Base-by-base conservation (phyloP, 2,329 filamentous ascomycete species). In the Colletotrichum nymphaeae region DNA sequence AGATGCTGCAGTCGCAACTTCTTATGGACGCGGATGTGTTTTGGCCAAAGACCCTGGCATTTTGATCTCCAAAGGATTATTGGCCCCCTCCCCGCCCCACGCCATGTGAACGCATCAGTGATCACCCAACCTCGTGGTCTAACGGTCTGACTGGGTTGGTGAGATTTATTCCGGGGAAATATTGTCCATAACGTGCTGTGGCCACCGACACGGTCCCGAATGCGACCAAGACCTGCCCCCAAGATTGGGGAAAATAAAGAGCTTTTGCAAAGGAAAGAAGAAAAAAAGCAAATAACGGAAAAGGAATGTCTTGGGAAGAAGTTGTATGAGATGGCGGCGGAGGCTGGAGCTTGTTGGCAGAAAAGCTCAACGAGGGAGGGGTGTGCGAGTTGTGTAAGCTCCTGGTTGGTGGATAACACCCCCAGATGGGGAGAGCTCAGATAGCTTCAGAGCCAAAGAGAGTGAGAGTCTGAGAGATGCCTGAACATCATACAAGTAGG, bases 1-100 rank as follows among this genome's bases (percentile, higher is more conserved):
- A 69, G 57, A 69, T 72, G 28, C 58, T 63, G 65, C 64, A 63
- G 58, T 28, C 53, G 22, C 30, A 24, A 49, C 52, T 58, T 19
- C 1, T 58, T 19, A 26, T 65, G 28, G 52, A n/a, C 22, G 58
- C 30, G 28, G 52, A 42, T 1, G 12, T 32, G 14, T 12, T 6
- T 6, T 22, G 14, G 16, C 37, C 5, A 42, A 42, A 16, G 8
- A 69, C 35, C 58, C 35, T n/a, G 63, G 58, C 58, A 7, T 60
- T n/a, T 22, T 42, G 37, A 16, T 42, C 37, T 42, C 37, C 32
- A 9, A 35, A 22, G 24, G 28, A 19, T 22, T 22, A 35, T 35
- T 42, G 32, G 28, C 55, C 46, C 16, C 52, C 53, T 19, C 16
- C 42, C 42, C 7, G 37, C 37, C 37, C 37, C 37, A 16, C 42